These are phyloP conservation scores for Psilocybe mexicana DNA, from an alignment of 1,284 basidiomycete species.

Conservation along the genomic window DNA sequence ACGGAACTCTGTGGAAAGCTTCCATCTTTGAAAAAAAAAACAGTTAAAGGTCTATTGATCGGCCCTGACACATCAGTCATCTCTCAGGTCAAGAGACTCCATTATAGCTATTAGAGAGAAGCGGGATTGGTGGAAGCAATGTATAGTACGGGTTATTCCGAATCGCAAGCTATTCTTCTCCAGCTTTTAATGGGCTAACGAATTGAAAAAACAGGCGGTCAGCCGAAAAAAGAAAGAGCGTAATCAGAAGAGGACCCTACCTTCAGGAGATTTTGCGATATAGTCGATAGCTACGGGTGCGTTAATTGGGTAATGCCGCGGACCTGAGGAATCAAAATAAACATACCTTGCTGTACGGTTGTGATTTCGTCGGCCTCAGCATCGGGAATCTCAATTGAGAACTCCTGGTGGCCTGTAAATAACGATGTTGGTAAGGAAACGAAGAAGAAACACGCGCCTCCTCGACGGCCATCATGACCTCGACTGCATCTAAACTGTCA, in stretches of 20 bases:
- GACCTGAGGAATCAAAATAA: conserved; percentile 20
- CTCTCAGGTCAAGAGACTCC: conserved; percentile 25
- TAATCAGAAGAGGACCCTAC: conserved; percentile 39
- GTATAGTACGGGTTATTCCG: conserved; percentile 34
- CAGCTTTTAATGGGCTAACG: conserved; percentile 33
- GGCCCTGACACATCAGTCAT: conserved; percentile 25
- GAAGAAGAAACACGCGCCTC: conserved; percentile 61
- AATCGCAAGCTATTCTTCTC: conserved; percentile 22
- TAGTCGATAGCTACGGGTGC: conserved; percentile 86
- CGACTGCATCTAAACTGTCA: conserved; percentile 96
- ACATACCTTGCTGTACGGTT: conserved; percentile 88
- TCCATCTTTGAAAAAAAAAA: conserved; percentile 24
- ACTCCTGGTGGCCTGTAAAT: conserved; percentile 56
- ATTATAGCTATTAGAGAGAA: conserved; percentile 26
- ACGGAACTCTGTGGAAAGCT: conserved; percentile 24
- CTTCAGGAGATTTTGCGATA: conserved; percentile 93
- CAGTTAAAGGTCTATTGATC: conserved; percentile 27
- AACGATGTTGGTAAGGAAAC: not conserved
- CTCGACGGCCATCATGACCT: conserved; percentile 99
- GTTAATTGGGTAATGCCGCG: conserved; percentile 19
- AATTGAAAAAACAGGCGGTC: conserved; percentile 22
- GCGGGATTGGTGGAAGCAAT: conserved; percentile 33
- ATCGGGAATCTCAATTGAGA: conserved; percentile 93
- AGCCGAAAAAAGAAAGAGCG: conserved; percentile 27
- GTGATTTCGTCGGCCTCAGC: conserved; percentile 98